phyloP scores from a whole-genome alignment of 139 green algal genomes.

The Diplosphaera chodatii region DNA sequence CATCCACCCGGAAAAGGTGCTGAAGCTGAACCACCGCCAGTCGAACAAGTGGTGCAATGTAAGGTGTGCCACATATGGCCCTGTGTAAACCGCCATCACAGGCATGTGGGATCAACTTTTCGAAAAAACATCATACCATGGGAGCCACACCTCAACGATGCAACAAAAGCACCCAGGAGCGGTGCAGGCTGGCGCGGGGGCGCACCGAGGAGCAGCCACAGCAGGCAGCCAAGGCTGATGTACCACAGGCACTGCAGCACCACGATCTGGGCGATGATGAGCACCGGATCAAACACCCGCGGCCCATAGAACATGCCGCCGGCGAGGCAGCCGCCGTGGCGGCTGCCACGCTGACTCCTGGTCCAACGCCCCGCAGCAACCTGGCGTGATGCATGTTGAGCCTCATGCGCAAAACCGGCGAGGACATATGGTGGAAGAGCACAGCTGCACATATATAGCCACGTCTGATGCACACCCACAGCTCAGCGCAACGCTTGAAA shows the following conservation, averaged over 20 bases:
- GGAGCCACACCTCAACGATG: no score
- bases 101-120: background rate
- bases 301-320: slow-evolving; percentile 20
- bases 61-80: slow-evolving; percentile 38
- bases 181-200: no score
- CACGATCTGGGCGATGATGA: slow-evolving; percentile 78
- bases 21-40: slow-evolving; percentile 38
- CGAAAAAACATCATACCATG: background rate
- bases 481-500: no score
- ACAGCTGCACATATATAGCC: no score
- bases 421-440: no score
- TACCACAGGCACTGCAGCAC: slow-evolving; percentile 79
- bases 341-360: background rate
- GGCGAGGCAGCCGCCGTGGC: background rate
- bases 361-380: no score
- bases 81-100: slow-evolving; percentile 33
- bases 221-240: slow-evolving; percentile 54
- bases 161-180: no score
- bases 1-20: slow-evolving; percentile 50
- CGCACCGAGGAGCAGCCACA: slow-evolving; percentile 63
- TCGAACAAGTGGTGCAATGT: slow-evolving; percentile 58
- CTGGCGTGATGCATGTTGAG: no score
- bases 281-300: slow-evolving; percentile 64
- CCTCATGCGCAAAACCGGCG: no score
- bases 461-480: no score